Base-by-base conservation (phyloP, 768 basidiomycete species). In the Trametes coccinea region DNA sequence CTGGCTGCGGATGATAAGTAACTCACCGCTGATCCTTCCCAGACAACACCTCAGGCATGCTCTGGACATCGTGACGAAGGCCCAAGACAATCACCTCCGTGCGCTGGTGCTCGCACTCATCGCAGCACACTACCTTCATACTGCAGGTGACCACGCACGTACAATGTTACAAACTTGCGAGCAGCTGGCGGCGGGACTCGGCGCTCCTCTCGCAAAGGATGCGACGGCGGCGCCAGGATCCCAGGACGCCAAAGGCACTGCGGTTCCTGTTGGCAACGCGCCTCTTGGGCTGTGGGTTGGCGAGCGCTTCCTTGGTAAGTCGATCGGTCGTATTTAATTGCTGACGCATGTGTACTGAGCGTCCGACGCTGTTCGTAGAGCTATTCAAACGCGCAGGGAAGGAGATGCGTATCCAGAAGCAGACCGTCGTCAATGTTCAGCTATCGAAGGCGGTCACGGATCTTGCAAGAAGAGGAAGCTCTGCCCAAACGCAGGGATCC, bases 21-120 rank as follows among this genome's bases (percentile, higher is more conserved):
- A 31, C 13, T 59, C 34, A 43, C 39, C 27, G 6, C 49, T 17
- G 29, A 29, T 34, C 41, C 30, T 57, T 22, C 4, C 1, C 68
- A 89, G 87, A 65, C 77, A 81, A 56, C 80, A 86, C 53, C 76
- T 84, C n/a, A 86, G 86, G 56, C 71, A 74, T 0, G 86, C 89
- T 0, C 78, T 93, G 2, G 77, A 80, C 11, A 75, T 87, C 13
- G 82, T 85, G 0, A 85, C 82, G 1, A 66, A 71, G 1, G 79
- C 87, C 3, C 84, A 81, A 17, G 90, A 92, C 62, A 92, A 90
- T 63, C 83, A 92, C 68, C 74, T 91, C 17, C 86, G 89, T 8
- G 88, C 88, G 11, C 75, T 90, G 1, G 77, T 91, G 3, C 77
- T 92, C 16, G 83, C 87, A 2, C 78, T 92, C 16, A 81, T 87